These are phyloP conservation scores for Peniophora sp. DNA, from an alignment of 1,284 basidiomycete genomes.

Conservation along the genomic window DNA sequence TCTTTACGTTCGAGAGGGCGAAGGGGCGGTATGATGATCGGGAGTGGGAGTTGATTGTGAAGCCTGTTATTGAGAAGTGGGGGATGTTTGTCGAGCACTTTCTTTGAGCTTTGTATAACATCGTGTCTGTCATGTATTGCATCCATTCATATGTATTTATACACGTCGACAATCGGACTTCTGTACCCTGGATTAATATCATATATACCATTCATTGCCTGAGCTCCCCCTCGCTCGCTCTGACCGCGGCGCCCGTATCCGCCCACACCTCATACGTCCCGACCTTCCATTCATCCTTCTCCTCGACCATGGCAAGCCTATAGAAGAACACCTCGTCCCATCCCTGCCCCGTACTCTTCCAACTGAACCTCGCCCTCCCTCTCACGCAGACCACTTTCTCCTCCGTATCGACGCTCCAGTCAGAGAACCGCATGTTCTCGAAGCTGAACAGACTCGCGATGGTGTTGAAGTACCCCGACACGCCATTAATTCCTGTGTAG, in stretches of 20 bases:
- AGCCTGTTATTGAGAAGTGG: slow-evolving; percentile 71
- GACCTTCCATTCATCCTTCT: slow-evolving; percentile 30
- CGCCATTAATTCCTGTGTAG: slow-evolving; percentile 36
- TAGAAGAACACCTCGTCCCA: slow-evolving; percentile 63
- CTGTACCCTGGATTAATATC: background rate
- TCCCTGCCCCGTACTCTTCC: slow-evolving; percentile 40
- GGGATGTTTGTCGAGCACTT: slow-evolving; percentile 43
- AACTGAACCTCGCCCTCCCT: slow-evolving; percentile 48
- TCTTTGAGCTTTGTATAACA: slow-evolving; percentile 15
- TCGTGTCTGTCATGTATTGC: too few relatives aligned
- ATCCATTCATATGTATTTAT: background rate
- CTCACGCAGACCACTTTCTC: slow-evolving; percentile 42
- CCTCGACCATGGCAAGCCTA: slow-evolving; percentile 52
- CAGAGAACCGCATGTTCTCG: slow-evolving; percentile 32
- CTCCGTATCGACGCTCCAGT: slow-evolving; percentile 35
- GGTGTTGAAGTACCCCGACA: slow-evolving; percentile 41
- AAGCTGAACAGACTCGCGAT: slow-evolving; percentile 36
- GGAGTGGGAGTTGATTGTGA: slow-evolving; percentile 69
- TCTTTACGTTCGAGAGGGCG: slow-evolving; percentile 57
- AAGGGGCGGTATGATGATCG: slow-evolving; percentile 44
- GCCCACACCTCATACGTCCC: slow-evolving; percentile 59
- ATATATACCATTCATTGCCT: background rate
- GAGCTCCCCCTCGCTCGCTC: slow-evolving; percentile 46
- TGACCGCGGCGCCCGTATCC: slow-evolving; percentile 56
- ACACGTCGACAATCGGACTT: background rate